Percentiles rank a stretch among this genome's conserved stretches.
Conservation (phyloP, 345 rosid species). For the Isatis tinctoria region DNA sequence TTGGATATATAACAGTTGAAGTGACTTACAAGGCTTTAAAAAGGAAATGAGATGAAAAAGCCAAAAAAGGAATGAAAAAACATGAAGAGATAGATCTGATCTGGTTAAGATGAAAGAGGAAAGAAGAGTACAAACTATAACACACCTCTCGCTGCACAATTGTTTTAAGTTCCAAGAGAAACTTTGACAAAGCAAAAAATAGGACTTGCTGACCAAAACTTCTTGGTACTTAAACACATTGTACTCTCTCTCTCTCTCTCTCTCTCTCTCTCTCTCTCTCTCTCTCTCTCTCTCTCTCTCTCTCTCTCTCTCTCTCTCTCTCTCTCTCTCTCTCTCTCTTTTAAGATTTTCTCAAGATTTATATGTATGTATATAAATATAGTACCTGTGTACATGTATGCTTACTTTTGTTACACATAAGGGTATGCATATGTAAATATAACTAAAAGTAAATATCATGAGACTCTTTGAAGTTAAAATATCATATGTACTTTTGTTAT, state of each 20-base stretch:
- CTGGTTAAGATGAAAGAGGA: slow-evolving; percentile 36
- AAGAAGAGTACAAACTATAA: slow-evolving; percentile 25
- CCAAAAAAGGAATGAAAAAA: slow-evolving; percentile 27
- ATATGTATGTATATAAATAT: background rate
- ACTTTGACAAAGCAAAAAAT: background rate
- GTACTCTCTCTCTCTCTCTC: slow-evolving; percentile 14
- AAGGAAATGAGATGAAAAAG: slow-evolving; percentile 1
- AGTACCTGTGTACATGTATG: background rate
- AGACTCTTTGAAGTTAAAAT: background rate
- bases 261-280: too few relatives aligned
- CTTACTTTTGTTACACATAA: background rate
- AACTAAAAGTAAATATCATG: slow-evolving; percentile 1
- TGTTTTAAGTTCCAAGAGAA: slow-evolving; percentile 30
- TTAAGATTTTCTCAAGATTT: slow-evolving; percentile 4
- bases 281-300: too few relatives aligned
- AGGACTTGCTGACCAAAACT: slow-evolving; percentile 32
- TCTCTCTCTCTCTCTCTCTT: background rate
- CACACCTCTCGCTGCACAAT: slow-evolving; percentile 15
- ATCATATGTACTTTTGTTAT: background rate
- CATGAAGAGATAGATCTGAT: slow-evolving; percentile 20
- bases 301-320: too few relatives aligned
- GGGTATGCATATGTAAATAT: background rate
- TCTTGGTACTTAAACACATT: slow-evolving; percentile 18
- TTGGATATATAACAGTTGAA: background rate
- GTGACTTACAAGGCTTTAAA: background rate